Evolutionary conservation across 1,284 basidiomycete species (phyloP), one percentile per base, ranked within the genome.

Genomic region (Irpex sp.): DNA sequence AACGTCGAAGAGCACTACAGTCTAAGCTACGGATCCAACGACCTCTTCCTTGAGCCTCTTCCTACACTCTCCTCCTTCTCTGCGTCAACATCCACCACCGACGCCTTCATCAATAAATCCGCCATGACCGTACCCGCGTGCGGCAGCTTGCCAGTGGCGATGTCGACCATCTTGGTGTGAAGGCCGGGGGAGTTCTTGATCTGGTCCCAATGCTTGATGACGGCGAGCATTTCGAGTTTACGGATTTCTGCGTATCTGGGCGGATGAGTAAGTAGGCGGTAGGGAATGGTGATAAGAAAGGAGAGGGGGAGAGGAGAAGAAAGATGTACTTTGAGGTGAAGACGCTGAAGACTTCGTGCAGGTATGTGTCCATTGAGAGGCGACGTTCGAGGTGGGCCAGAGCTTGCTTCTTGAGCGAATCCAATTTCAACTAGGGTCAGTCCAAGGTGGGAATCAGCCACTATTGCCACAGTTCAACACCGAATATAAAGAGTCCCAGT

Each of bases 261-360:
- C 3, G 1, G 26, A 26, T 31, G 31, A 31, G 31, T 31, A 21
- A 17, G 50, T 5, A 31, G 21, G 39, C 1, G 19, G n/a, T n/a
- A 39, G 39, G 39, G 39, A 39, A 3, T 9, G 37, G 7, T 57
- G 5, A 8, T 5, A n/a, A 31, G 5, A 11, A 49, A 5, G 13
- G 35, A 11, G 15, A 15, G 3, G 13, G 13, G 17, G 54, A 7
- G 6, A 5, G 36, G 49, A 17, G n/a, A 11, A 58, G 17, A 6
- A 15, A 33, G 37, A 59, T 65, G 37, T 17, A 68, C 68, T 55
- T 37, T 15, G 67, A 61, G 11, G 68, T 68, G 61, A 67, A 69
- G 51, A 57, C 57, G 62, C 64, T 68, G 62, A 69, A 65, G n/a
- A 67, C 56, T 56, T 67, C 67, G 5, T 62, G 59, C 1, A 68